Percentiles rank a stretch among this genome's conserved stretches.
These are phyloP conservation scores for Gossypium ekmanianum DNA, from an alignment of 345 rosid species.

Conservation along the genomic window DNA sequence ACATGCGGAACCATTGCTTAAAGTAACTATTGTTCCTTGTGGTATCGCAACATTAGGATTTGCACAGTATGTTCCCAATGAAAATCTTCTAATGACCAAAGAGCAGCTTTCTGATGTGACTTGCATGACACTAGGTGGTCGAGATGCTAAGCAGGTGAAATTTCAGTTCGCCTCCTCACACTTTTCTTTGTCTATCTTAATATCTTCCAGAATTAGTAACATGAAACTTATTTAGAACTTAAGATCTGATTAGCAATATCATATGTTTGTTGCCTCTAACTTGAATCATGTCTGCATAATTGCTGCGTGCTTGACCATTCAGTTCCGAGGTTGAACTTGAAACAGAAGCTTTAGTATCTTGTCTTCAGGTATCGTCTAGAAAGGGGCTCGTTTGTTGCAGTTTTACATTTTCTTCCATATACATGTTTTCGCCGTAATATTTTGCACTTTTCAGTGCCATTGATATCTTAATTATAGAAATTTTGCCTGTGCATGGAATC, in stretches of 20 bases:
- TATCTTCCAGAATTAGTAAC: background rate
- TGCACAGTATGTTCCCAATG: constrained; percentile 54
- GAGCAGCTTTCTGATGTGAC: constrained; percentile 57
- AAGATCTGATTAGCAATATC: background rate
- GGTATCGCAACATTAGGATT: constrained; percentile 53
- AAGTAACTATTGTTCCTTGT: constrained; percentile 54
- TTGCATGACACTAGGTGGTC: constrained; percentile 53
- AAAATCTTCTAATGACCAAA: constrained; percentile 48
- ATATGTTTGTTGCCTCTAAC: background rate
- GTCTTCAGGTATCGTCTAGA: no score
- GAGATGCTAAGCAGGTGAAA: constrained; percentile 54
- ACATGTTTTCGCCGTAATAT: no score
- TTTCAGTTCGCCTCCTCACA: background rate
- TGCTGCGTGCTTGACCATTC: no score
- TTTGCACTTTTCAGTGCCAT: no score
- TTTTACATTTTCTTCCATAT: no score
- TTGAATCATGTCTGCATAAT: background rate
- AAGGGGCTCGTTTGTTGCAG: no score
- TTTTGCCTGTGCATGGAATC: background rate
- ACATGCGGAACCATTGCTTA: constrained; percentile 56
- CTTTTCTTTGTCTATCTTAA: background rate
- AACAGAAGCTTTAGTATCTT: no score
- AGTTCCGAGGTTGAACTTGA: no score
- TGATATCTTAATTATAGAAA: background rate
- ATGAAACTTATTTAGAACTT: background rate